Percentiles rank a stretch among this genome's conserved stretches.
Conservation (phyloP, 768 basidiomycete genomes). For the Trametes maxima region DNA sequence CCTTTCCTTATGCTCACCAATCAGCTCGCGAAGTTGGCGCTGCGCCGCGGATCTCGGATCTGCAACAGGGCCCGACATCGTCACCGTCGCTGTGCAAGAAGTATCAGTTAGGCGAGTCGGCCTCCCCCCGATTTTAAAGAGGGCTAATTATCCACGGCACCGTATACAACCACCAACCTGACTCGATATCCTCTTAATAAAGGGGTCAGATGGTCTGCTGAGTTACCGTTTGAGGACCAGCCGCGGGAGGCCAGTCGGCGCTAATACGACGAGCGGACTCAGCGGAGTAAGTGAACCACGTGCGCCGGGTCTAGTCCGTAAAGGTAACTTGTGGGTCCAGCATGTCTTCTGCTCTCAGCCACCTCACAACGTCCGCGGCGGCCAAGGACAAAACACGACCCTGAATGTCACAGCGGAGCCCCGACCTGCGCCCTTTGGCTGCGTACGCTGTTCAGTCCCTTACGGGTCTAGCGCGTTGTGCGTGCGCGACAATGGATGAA, state of each 20-base stretch:
- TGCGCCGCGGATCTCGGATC: neutral
- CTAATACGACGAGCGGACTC: neutral
- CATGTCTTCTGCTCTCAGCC: neutral
- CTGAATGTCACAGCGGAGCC: too few relatives aligned
- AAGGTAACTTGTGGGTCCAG: slow-evolving; percentile 22
- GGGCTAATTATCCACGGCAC: too few relatives aligned
- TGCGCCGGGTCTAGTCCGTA: neutral
- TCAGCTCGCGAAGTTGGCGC: slow-evolving; percentile 4
- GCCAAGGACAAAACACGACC: neutral
- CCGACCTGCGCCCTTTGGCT: too few relatives aligned
- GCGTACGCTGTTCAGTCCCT: too few relatives aligned
- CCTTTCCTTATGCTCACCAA: neutral
- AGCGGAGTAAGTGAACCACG: neutral
- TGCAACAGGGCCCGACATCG: neutral
- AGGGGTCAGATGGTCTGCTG: too few relatives aligned
- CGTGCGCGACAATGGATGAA: too few relatives aligned
- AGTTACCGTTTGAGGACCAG: too few relatives aligned
- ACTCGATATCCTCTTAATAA: too few relatives aligned
- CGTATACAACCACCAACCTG: too few relatives aligned
- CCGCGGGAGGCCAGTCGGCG: neutral
- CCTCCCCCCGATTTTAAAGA: too few relatives aligned
- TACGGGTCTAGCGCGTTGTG: too few relatives aligned
- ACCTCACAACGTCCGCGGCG: slow-evolving; percentile 3
- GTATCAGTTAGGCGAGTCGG: too few relatives aligned
- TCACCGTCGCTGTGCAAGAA: neutral